A percentile compares a stretch with the other conserved stretches of the same genome.
Conservation (phyloP, 768 basidiomycete genomes). For the Imleria badia region DNA sequence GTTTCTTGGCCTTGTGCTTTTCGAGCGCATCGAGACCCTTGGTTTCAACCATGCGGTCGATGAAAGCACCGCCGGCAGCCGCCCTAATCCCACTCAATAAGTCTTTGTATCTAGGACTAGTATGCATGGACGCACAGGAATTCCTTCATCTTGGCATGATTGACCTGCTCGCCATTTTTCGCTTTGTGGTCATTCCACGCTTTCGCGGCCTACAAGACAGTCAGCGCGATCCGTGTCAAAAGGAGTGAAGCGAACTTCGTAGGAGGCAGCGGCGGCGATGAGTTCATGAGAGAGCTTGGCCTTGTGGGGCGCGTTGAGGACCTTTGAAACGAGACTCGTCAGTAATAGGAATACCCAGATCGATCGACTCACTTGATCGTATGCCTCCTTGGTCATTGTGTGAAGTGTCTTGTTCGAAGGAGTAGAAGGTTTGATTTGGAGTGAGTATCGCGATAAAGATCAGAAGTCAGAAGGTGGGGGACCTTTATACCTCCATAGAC, state of each 20-base stretch:
- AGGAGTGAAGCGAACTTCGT: slow-evolving; percentile 42
- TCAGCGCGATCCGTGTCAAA: neutral
- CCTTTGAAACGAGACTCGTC: slow-evolving; percentile 32
- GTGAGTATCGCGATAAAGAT: slow-evolving; percentile 9
- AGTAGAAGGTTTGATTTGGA: neutral
- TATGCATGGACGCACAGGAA: slow-evolving; percentile 37
- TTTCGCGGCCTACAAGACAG: slow-evolving; percentile 52
- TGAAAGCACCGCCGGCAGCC: slow-evolving; percentile 52
- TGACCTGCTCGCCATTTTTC: slow-evolving; percentile 46
- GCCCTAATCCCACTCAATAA: slow-evolving; percentile 38
- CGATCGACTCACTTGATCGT: slow-evolving; percentile 17
- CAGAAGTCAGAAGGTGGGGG: neutral
- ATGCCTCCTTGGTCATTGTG: slow-evolving; percentile 17
- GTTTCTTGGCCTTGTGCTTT: slow-evolving; percentile 40
- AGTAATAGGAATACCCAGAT: neutral
- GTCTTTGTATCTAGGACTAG: neutral
- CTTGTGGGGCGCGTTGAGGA: slow-evolving; percentile 51
- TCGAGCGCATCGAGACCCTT: slow-evolving; percentile 55
- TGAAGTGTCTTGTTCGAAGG: slow-evolving; percentile 1
- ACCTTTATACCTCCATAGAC: slow-evolving; percentile 19
- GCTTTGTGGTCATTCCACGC: slow-evolving; percentile 56
- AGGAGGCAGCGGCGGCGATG: slow-evolving; percentile 65
- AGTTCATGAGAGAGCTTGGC: slow-evolving; percentile 63
- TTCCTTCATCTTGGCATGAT: slow-evolving; percentile 59
- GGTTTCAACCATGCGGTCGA: slow-evolving; percentile 56